Conservation (phyloP, 805 yeast genomes). For the Kodamaea restingae region DNA sequence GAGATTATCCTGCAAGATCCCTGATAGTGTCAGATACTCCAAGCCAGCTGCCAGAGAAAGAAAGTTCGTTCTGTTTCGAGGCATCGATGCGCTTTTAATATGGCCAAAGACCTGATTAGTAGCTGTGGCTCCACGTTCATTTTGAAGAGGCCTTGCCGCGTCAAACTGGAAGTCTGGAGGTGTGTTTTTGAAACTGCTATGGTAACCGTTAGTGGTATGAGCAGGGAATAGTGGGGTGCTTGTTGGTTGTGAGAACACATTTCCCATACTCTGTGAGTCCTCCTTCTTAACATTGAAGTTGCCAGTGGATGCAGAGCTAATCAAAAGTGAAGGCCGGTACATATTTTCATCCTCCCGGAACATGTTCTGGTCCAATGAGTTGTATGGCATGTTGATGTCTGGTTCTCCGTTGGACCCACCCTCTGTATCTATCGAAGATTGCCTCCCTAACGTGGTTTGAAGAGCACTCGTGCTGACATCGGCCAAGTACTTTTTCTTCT, state of each 20-base stretch:
- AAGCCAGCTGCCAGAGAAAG: conserved; percentile 68
- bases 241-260: background rate
- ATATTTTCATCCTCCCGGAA: background rate
- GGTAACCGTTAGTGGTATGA: conserved; percentile 4
- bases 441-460: conserved; percentile 1
- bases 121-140: background rate
- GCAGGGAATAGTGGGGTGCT: conserved; percentile 4
- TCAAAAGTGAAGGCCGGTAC: conserved; percentile 5
- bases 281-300: conserved; percentile 6
- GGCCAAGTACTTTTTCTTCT: conserved; percentile 72
- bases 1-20: conserved; percentile 51
- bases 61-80: conserved; percentile 37
- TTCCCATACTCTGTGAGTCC: conserved; percentile 1
- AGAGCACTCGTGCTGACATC: conserved; percentile 45
- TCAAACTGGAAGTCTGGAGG: background rate
- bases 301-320: conserved; percentile 1
- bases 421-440: background rate
- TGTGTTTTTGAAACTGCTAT: background rate
- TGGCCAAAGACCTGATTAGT: background rate
- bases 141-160: background rate
- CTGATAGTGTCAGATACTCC: conserved; percentile 67
- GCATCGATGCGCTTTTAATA: background rate
- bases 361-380: background rate
- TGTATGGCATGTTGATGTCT: background rate
- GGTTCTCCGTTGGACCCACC: background rate